These are phyloP conservation scores for Heliosperma pusillum DNA, from an alignment of 148 eudicot species.

Conservation along the genomic window DNA sequence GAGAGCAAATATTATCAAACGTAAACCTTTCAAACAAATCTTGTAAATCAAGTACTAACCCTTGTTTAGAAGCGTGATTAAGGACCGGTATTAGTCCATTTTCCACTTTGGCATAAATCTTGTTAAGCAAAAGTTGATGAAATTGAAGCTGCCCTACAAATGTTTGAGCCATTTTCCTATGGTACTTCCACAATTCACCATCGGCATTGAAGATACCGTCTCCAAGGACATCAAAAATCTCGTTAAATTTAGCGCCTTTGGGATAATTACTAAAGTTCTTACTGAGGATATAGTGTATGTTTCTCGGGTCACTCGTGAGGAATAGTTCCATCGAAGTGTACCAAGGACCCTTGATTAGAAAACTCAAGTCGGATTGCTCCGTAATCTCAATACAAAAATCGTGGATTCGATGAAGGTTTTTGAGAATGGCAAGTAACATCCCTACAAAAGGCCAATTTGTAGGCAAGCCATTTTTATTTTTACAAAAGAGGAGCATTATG, in stretches of 20 bases:
- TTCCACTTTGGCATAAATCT: constrained; percentile 32
- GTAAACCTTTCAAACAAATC: constrained; percentile 56
- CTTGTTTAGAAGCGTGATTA: constrained; percentile 25
- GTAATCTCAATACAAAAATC: constrained; percentile 20
- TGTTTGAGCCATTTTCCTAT: constrained; percentile 35
- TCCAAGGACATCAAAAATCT: constrained; percentile 51
- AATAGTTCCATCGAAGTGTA: constrained; percentile 40
- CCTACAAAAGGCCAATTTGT: constrained; percentile 49
- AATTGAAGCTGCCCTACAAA: constrained; percentile 34
- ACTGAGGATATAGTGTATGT: constrained; percentile 53
- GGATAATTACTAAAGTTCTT: constrained; percentile 49
- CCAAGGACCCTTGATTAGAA: constrained; percentile 57
- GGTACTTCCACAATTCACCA: constrained; percentile 36
- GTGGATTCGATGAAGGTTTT: constrained; percentile 31
- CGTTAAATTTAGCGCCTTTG: constrained; percentile 40
- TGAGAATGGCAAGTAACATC: constrained; percentile 45
- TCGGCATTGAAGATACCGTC: constrained; percentile 56
- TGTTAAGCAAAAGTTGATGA: constrained; percentile 29
- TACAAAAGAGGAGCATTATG: constrained; percentile 14
- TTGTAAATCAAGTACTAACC: constrained; percentile 44
- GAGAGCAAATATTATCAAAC: constrained; percentile 45
- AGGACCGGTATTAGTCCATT: constrained; percentile 41
- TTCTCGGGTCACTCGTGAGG: constrained; percentile 35
- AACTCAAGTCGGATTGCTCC: constrained; percentile 21
- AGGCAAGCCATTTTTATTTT: constrained; percentile 29